Percentiles rank a stretch among this genome's conserved stretches.
These are phyloP conservation scores for Arachis monticola DNA, from an alignment of 331 rosid species.

Conservation along the genomic window DNA sequence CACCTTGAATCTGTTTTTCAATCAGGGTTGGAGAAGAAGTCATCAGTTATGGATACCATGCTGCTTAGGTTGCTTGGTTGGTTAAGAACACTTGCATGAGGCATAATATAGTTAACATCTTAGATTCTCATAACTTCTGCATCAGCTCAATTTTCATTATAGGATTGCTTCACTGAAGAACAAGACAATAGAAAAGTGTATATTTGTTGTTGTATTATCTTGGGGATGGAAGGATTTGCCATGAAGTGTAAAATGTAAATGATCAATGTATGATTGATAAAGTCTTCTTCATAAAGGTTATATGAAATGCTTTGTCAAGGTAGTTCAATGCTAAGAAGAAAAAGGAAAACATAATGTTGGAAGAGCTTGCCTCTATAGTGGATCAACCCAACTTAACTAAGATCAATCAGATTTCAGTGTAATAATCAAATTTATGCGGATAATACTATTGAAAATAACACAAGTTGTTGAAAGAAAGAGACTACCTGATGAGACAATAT, in stretches of 20 bases:
- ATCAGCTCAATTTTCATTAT: slow-evolving; percentile 6
- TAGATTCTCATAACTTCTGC: slow-evolving; percentile 11
- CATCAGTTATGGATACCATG: slow-evolving; percentile 71
- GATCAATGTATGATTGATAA: background rate
- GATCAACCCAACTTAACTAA: too few relatives aligned
- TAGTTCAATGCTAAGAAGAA: too few relatives aligned
- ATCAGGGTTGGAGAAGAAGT: slow-evolving; percentile 85
- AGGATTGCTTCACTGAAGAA: slow-evolving; percentile 20
- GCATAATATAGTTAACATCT: background rate
- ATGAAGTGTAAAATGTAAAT: slow-evolving; percentile 37
- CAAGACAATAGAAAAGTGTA: background rate
- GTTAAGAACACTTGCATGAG: slow-evolving; percentile 86
- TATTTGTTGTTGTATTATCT: background rate
- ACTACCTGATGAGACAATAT: too few relatives aligned
- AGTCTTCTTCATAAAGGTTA: background rate
- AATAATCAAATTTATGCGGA: too few relatives aligned
- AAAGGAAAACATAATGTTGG: too few relatives aligned
- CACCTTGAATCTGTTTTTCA: background rate
- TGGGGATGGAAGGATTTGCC: slow-evolving; percentile 43
- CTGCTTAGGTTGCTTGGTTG: slow-evolving; percentile 81
- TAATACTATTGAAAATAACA: too few relatives aligned
- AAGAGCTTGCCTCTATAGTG: too few relatives aligned
- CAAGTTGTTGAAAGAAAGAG: too few relatives aligned
- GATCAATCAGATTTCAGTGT: too few relatives aligned
- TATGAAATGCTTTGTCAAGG: background rate